phyloP scores from a whole-genome alignment of 306 rosid species.

The Benincasa hispida region DNA sequence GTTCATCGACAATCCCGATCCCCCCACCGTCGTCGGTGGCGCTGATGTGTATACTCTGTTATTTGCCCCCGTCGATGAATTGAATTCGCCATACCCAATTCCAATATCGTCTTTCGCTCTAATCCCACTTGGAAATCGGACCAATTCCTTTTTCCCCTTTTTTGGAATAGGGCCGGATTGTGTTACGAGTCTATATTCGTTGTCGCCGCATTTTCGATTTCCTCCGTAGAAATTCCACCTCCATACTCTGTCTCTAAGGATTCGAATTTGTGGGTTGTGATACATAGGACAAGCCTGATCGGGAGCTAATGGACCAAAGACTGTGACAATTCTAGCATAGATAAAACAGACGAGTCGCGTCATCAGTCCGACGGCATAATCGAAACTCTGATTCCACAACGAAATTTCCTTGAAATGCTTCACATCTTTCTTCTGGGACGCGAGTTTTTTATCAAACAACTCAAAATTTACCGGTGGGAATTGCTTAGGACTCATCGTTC shows the following conservation, averaged over 20 bases:
- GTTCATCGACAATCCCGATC: constrained; percentile 36
- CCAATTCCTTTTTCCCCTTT: neutral
- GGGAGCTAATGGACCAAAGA: constrained; percentile 24
- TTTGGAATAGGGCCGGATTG: constrained; percentile 14
- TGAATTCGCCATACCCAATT: neutral
- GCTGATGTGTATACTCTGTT: constrained; percentile 26
- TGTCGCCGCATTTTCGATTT: neutral
- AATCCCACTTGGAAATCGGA: constrained; percentile 4
- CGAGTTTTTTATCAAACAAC: constrained; percentile 16
- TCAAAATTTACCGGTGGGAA: constrained; percentile 23
- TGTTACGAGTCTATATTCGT: neutral
- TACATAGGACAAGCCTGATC: neutral
- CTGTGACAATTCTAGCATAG: constrained; percentile 28
- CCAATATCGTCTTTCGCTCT: neutral
- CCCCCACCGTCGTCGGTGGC: constrained; percentile 39
- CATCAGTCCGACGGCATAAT: constrained; percentile 36
- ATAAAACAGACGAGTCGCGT: constrained; percentile 31
- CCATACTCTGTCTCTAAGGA: neutral
- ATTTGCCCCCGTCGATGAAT: neutral
- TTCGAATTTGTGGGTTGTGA: neutral
- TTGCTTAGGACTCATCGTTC: constrained; percentile 3
- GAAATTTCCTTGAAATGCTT: constrained; percentile 39
- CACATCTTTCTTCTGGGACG: constrained; percentile 21
- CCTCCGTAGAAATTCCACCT: constrained; percentile 1
- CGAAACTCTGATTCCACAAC: constrained; percentile 48